Evolutionary conservation across 2,329 filamentous ascomycete genomes (phyloP), one percentile per base, ranked within the genome.

Genomic region (Colletotrichum sublineola): DNA sequence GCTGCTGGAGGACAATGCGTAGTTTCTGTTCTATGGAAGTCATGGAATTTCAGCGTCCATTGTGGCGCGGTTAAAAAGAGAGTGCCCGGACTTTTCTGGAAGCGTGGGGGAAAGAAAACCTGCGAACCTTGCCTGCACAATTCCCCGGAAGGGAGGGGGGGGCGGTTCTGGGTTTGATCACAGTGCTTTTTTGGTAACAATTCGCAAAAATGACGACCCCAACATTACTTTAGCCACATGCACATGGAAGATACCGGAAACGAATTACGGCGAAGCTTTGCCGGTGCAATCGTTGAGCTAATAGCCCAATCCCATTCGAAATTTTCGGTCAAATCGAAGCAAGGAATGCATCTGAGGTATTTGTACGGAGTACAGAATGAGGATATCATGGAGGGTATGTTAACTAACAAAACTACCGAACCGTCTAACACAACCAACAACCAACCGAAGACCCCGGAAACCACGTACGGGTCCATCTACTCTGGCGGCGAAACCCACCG

Each of bases 301-400:
- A 56, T 33, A 46, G 61, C 53, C 52, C 52, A 46, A 61, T 71
- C 48, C 61, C 55, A 56, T 71, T 56, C 9, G 33, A 56, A 8
- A 20, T 7, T 29, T 62, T 58, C 24, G 29, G 9, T 18, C 20
- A 31, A 40, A 64, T 31, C 15, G 33, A 42, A 12, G 36, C 61
- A 48, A 58, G 40, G 50, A 44, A 4, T 15, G 18, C 40, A 55
- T 58, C 31, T 24, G 53, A 36, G 46, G 29, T 29, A 11, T 38
- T 46, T 15, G 2, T 66, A 56, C 20, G 36, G 62, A 70, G 2
- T 66, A 56, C 20, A 29, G 62, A 70, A 66, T 31, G 48, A 56
- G 71, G 71, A 73, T 71, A 73, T 73, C 71, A 38, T 72, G 68
- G 67, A 73, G 71, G 68, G 67, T 67, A 71, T 70, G 53, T 64